These are phyloP conservation scores for Wickerhamomyces mucosus DNA, from an alignment of 805 yeast genomes.

Conservation along the genomic window DNA sequence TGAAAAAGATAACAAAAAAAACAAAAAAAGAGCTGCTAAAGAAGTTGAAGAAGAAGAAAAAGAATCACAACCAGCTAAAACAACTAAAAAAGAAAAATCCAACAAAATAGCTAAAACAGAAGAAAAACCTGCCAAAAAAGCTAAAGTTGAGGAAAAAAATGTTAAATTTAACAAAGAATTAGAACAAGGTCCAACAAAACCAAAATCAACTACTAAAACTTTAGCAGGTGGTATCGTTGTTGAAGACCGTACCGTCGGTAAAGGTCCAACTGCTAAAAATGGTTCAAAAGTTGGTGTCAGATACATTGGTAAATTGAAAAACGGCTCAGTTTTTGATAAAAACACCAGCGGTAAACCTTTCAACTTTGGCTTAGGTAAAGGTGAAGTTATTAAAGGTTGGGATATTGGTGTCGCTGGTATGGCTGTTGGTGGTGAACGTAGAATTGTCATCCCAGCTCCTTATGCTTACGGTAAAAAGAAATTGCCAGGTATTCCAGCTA, in stretches of 20 bases:
- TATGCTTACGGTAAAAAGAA: conserved; percentile 94
- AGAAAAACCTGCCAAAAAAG: conserved; percentile 12
- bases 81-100: conserved; percentile 20
- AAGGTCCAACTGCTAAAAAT: conserved; percentile 79
- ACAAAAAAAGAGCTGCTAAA: conserved; percentile 1
- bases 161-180: conserved; percentile 86
- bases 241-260: conserved; percentile 88
- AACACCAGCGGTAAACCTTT: conserved; percentile 97
- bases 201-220: conserved; percentile 60
- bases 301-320: conserved; percentile 94
- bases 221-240: conserved; percentile 87
- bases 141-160: conserved; percentile 42
- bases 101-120: conserved; percentile 17
- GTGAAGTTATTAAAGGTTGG: conserved; percentile 98
- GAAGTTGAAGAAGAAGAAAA: conserved; percentile 39
- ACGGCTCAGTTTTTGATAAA: conserved; percentile 94
- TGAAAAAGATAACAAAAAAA: conserved; percentile 43
- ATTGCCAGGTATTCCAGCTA: conserved; percentile 96
- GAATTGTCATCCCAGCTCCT: conserved; percentile 90
- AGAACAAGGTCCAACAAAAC: conserved; percentile 87
- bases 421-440: conserved; percentile 98
- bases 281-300: conserved; percentile 92
- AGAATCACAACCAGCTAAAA: conserved; percentile 20
- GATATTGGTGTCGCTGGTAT: conserved; percentile 98
- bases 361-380: conserved; percentile 82